Evolutionary conservation across 164 flowering plant species (phyloP), one percentile per base, ranked within the genome.

Genomic region (Kalanchoe fedtschenkoi): DNA sequence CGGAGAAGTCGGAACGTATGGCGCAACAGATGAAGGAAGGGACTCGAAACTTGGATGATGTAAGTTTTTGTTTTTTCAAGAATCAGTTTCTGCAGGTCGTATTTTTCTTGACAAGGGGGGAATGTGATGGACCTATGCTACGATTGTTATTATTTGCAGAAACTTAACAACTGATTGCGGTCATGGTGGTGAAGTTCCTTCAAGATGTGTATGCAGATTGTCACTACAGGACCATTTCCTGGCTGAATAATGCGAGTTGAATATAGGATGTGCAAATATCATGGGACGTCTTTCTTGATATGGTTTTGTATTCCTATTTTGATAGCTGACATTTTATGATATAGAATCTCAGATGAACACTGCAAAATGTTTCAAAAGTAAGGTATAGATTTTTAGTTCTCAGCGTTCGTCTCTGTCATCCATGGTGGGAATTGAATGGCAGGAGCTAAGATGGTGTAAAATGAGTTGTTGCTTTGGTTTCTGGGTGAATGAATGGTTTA

Each of bases 11-110:
- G 66, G 68, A 76, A 56, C 78, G 82, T 66, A 62, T 84, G 34
- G 72, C 74, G 2, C 88, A 84, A 59, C 84, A 80, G 65, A 30
- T 84, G 68, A 84, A 83, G 75, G 88, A 88, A 24, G 15, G 76
- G 7, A 71, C 86, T 8, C 79, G 76, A 57, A 75, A 76, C 55
- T 39, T 81, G 19, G 86, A 85, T 74, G 82, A 76, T 9, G 15
- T 65, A 32, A 41, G 34, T 37, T 24, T 26, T 6, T 10, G 32
- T 24, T 26, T 6, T 10, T 51, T 11, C 4, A 11, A 0, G 14
- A 4, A 51, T 6, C 22, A n/a, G 19, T 43, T 43, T 16, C 16
- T n/a, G 39, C 4, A 11, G 32, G 3, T 22, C n/a, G 24, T 29
- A 4, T 17, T 51, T 11, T 43, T 43, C 19, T 13, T 2, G 26